These are phyloP conservation scores for Dendrocalamus latiflorus DNA, from an alignment of 202 grass and related monocot genomes.

Conservation along the genomic window DNA sequence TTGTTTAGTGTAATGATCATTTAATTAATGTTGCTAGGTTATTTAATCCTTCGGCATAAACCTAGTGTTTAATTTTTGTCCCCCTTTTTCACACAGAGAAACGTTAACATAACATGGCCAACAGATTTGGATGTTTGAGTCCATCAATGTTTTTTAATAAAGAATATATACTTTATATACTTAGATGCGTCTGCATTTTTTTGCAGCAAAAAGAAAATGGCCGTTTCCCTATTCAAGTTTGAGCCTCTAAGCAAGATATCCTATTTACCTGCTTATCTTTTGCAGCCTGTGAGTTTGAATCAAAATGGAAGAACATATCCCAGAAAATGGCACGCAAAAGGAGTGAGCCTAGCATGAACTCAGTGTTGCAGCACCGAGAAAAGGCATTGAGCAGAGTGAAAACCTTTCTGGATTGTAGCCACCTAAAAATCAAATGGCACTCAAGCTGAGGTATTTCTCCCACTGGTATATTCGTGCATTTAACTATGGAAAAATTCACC, in stretches of 20 bases:
- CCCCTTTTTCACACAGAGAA: background rate
- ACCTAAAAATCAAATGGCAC: constrained; percentile 60
- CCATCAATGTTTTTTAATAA: background rate
- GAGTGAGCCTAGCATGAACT: constrained; percentile 28
- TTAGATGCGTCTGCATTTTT: background rate
- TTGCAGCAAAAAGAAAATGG: background rate
- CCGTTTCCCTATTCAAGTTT: background rate
- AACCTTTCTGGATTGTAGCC: constrained; percentile 41
- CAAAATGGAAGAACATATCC: constrained; percentile 74
- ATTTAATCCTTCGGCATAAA: background rate
- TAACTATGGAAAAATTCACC: too few species aligned
- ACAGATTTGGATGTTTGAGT: background rate
- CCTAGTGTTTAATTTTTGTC: background rate
- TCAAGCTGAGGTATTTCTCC: constrained; percentile 22
- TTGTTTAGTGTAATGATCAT: background rate
- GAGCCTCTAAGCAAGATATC: background rate
- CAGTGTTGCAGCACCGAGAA: constrained; percentile 59
- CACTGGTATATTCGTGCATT: constrained; percentile 8
- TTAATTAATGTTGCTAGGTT: background rate
- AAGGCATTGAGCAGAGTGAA: constrained; percentile 47
- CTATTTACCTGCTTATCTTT: constrained; percentile 3
- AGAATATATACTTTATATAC: background rate
- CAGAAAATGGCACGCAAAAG: constrained; percentile 56
- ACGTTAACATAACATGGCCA: background rate
- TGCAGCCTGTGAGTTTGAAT: constrained; percentile 72